Evolutionary conservation across 225 moss, liverwort and hornwort genomes (phyloP), one percentile per base, ranked within the genome.

Genomic region (Pleurozium schreberi): DNA sequence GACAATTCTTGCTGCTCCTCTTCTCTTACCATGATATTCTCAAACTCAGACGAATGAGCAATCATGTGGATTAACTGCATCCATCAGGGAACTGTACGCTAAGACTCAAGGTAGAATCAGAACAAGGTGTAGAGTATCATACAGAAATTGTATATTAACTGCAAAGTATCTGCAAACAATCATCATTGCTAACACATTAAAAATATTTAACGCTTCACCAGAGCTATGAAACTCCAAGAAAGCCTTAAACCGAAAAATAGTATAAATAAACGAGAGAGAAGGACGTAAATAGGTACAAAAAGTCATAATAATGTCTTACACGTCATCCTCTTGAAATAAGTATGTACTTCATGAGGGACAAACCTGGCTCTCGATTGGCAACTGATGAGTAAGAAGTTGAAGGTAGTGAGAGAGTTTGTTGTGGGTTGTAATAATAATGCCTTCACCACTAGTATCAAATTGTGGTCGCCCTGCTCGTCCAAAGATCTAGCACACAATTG

Each of bases 311-410:
- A 74, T 70, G 84, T 40, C 50, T 42, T 50, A 45, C 40, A 87
- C 49, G 31, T 80, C 74, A 88, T 52, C 68, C 75, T 82, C 52
- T 77, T 60, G 26, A 84, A 74, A 78, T 65, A 82, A 18, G 36
- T 52, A 60, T 50, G 66, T 47, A 80, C 76, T 86, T 89, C 57
- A 20, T 36, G 65, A 88, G 88, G 45, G 27, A 89, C 91, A 79
- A 60, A 97, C 98, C 94, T 99, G 99, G 88, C 99, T 99, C 92
- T 99, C 99, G 86, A 99, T 99, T 36, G 99, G 99, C 86, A 99
- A 94, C 87, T 99, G 99, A 93, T 99, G 99, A 90, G 99, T 99
- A 91, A 99, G 95, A 78, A 99, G 95, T 75, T 96, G 95, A 89
- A 99, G 93, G 88, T 99, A 99, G 92, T 96, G 96, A 52, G 99